These are phyloP conservation scores for Gossypium raimondii DNA, from an alignment of 345 rosid genomes.

Conservation along the genomic window DNA sequence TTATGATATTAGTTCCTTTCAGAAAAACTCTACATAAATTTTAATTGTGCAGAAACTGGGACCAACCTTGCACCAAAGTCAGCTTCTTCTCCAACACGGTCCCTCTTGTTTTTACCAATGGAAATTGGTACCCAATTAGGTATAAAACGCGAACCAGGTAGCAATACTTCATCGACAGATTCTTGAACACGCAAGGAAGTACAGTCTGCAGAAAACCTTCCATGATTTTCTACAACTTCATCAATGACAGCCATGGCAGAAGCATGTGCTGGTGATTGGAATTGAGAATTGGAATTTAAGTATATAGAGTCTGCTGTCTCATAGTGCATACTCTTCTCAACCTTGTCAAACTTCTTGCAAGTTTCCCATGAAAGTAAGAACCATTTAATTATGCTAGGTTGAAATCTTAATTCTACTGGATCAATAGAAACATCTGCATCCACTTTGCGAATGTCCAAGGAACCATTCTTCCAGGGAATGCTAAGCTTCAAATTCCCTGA, in stretches of 20 bases:
- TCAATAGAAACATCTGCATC: conserved; percentile 71
- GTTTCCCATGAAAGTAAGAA: conserved; percentile 53
- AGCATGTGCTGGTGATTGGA: conserved; percentile 27
- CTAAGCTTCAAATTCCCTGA: conserved; percentile 78
- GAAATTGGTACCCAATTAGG: conserved; percentile 78
- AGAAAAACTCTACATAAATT: neutral
- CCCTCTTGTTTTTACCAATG: conserved; percentile 29
- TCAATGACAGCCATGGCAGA: conserved; percentile 29
- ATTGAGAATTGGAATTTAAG: conserved; percentile 39
- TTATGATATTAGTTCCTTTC: neutral
- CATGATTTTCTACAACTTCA: conserved; percentile 17
- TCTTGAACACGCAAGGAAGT: conserved; percentile 41
- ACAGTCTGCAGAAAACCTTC: conserved; percentile 28
- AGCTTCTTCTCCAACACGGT: conserved; percentile 36
- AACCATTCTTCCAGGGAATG: conserved; percentile 95
- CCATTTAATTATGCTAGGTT: conserved; percentile 71
- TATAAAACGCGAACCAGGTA: conserved; percentile 61
- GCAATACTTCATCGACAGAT: conserved; percentile 35
- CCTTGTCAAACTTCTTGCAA: conserved; percentile 34
- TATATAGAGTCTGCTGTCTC: conserved; percentile 39
- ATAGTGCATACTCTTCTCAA: conserved; percentile 16
- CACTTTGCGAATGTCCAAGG: conserved; percentile 79
- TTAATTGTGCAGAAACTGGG: neutral
- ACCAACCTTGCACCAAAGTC: conserved; percentile 88
- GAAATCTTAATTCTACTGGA: conserved; percentile 72